Evolutionary conservation across 169 alveolate genomes (phyloP).

Genomic region (Eimeria maxima): DNA sequence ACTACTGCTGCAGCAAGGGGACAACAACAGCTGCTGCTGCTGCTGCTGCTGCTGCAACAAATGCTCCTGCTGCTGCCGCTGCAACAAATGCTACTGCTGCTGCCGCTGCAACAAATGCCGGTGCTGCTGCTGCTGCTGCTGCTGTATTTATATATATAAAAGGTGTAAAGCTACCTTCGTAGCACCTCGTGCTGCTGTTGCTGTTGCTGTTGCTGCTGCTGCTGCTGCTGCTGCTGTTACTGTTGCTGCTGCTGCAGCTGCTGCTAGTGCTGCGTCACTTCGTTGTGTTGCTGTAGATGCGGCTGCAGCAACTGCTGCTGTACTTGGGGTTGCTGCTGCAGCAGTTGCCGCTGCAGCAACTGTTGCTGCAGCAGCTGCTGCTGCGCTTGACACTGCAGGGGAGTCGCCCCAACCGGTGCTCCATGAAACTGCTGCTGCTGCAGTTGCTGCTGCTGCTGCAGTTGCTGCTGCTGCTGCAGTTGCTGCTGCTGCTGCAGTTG

Average conservation of each 20-base stretch:
- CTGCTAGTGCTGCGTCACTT: background rate
- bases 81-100: no score
- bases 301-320: no score
- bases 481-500: background rate
- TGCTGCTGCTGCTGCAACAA: background rate
- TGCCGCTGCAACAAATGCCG: no score
- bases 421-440: no score
- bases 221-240: no score
- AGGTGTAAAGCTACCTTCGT: background rate
- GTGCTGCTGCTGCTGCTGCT: no score
- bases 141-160: no score
- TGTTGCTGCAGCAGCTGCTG: background rate
- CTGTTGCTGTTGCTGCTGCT: no score
- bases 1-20: conserved; percentile 5
- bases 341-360: background rate
- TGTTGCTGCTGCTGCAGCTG: conserved; percentile 10
- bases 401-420: no score
- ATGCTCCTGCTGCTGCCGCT: background rate
- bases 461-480: background rate
- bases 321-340: no score
- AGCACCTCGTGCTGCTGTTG: background rate
- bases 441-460: background rate
- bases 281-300: no score
- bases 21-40: conserved; percentile 5
- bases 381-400: no score